phyloP scores from a whole-genome alignment of 2,329 filamentous ascomycete species.

The Fusarium chuoi region DNA sequence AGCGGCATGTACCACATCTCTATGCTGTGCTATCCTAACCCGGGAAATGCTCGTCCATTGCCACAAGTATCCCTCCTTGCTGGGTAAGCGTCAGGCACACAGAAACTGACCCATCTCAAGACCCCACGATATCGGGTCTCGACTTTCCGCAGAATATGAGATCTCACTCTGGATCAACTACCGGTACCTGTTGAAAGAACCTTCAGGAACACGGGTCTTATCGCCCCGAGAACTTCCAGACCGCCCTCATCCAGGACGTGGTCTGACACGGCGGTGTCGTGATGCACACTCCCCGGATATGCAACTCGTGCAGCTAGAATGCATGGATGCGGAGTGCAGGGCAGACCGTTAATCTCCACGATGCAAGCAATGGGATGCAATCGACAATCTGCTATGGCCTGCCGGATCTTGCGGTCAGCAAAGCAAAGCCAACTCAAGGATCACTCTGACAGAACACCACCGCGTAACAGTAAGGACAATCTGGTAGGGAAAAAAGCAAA shows the following conservation, averaged over 20 bases:
- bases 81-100: conserved; percentile 11
- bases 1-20: neutral
- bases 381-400: conserved; percentile 11
- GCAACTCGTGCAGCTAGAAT: conserved; percentile 20
- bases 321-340: conserved; percentile 24
- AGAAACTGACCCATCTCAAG: neutral
- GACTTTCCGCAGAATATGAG: neutral
- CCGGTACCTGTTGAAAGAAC: neutral
- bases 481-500: conserved; percentile 6
- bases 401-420: conserved; percentile 25
- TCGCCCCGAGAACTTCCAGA: conserved; percentile 32
- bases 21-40: neutral
- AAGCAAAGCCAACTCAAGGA: conserved; percentile 1
- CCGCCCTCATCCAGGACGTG: conserved; percentile 20
- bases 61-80: neutral
- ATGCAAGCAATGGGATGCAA: conserved; percentile 24
- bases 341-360: conserved; percentile 21
- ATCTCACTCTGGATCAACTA: conserved; percentile 5
- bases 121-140: neutral
- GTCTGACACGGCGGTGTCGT: conserved; percentile 13
- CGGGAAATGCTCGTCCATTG: neutral
- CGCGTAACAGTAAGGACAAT: neutral
- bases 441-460: neutral
- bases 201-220: conserved; percentile 2
- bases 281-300: conserved; percentile 18